Evolutionary conservation across 164 flowering plant species (phyloP), one percentile per base, ranked within the genome.

Genomic region (Sextonia rubra): DNA sequence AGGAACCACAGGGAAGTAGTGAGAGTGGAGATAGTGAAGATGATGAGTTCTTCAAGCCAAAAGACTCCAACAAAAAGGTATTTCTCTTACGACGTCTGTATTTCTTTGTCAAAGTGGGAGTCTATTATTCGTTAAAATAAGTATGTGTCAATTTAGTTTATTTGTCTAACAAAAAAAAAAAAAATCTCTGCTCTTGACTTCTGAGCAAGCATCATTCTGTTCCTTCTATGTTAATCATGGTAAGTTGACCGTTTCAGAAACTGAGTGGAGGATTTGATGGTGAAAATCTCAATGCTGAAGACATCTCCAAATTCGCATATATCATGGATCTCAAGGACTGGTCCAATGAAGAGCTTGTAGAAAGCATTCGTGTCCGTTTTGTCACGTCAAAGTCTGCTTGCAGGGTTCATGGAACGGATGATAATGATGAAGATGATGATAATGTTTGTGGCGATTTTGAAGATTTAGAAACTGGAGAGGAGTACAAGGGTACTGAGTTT

Each of bases 381-480:
- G 92, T 93, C 68, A 91, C 97, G 97, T 82, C 91, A 14, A 89
- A 90, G 78, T 93, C 91, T 76, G 87, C 91, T 70, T 81, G 32
- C 37, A 82, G 94, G 77, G 88, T 87, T 81, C 81, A 85, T 71
- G 58, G 37, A 9, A 71, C 82, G 30, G 82, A 79, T 27, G 79
- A 62, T 76, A 70, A 73, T 44, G 65, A 26, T 72, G 88, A 77
- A 7, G 86, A 84, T 47, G 90, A 83, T 68, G 92, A 84, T 73
- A 73, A 58, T 68, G 82, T 81, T 18, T 83, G 82, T 82, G 99
- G 95, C 60, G 97, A 93, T 11, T 88, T 95, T 88, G 99, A 95
- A 83, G 99, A 95, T 77, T 48, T 95, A 76, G 99, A 93, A 81
- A 86, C 94, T 3, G 98, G 93, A 67, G 83, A 88, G 80, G 84